Evolutionary conservation across 2,329 filamentous ascomycete species (phyloP).

Genomic region (Fusarium papillatum): DNA sequence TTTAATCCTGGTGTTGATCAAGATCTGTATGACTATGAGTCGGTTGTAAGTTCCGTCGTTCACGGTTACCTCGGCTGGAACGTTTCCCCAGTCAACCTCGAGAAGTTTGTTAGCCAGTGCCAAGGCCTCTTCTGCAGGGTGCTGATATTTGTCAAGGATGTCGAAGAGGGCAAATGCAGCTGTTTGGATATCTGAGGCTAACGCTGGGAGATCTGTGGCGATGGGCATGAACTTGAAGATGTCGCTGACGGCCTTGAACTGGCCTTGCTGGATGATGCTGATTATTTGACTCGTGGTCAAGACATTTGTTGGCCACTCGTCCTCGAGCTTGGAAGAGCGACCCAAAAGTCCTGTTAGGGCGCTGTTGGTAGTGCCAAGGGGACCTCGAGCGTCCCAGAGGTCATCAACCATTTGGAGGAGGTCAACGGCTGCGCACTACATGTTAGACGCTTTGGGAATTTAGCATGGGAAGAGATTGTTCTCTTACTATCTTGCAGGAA

Average conservation of each 20-base stretch:
- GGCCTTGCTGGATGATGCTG: background rate
- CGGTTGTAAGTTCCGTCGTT: background rate
- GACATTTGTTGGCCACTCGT: background rate
- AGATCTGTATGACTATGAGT: background rate
- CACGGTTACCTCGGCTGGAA: background rate
- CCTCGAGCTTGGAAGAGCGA: background rate
- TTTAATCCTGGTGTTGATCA: background rate
- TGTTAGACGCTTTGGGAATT: background rate
- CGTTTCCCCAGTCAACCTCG: background rate
- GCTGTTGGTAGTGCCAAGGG: background rate
- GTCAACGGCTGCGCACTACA: background rate
- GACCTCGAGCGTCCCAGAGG: background rate
- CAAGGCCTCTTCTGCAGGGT: background rate
- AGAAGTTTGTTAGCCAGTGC: background rate
- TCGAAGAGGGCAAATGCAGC: background rate
- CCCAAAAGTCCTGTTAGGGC: background rate
- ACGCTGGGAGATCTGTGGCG: background rate
- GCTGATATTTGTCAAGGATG: background rate
- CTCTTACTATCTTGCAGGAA: background rate
- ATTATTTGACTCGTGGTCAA: background rate
- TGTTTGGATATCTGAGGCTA: background rate
- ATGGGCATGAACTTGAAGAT: background rate
- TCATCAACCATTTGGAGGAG: background rate
- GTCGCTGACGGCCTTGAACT: background rate
- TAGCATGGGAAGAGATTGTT: background rate